Evolutionary conservation across 1,284 basidiomycete genomes (phyloP).

Genomic region (Cryptococcus maquisensis): DNA sequence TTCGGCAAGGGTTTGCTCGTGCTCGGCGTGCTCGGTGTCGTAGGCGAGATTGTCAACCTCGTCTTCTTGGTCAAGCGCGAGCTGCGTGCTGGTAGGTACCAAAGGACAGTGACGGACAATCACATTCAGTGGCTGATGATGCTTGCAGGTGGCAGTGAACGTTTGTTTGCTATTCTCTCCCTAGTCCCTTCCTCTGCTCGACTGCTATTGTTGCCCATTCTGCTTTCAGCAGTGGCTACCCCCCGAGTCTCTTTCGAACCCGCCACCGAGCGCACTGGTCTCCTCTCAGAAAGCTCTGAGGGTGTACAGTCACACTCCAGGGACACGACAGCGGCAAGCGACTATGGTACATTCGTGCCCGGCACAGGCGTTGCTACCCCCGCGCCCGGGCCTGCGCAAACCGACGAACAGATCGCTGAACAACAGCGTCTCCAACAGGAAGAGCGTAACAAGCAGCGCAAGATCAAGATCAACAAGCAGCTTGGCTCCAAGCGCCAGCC

Average conservation of each 20-base stretch:
- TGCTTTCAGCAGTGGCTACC: constrained; percentile 27
- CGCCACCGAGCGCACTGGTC: constrained; percentile 32
- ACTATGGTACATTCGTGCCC: constrained; percentile 31
- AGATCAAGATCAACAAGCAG: constrained; percentile 36
- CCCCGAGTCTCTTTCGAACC: constrained; percentile 35
- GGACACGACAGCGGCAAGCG: constrained; percentile 6
- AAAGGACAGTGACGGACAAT: not conserved
- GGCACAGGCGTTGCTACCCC: constrained; percentile 16
- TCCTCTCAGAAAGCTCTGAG: constrained; percentile 15
- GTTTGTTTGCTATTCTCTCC: constrained; percentile 32
- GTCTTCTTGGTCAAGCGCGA: constrained; percentile 31
- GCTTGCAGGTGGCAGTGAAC: constrained; percentile 16
- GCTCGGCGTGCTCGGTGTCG: constrained; percentile 27
- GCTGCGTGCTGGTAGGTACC: constrained; percentile 30
- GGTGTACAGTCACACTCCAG: no score
- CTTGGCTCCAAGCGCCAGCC: constrained; percentile 38
- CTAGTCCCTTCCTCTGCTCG: constrained; percentile 33
- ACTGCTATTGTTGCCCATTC: constrained; percentile 32
- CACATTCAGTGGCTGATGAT: not conserved
- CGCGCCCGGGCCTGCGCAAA: constrained; percentile 1
- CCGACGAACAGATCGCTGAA: not conserved
- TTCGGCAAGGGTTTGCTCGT: constrained; percentile 31
- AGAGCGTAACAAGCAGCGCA: constrained; percentile 2
- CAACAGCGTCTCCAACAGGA: not conserved
- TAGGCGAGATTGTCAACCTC: constrained; percentile 36